Conservation (phyloP, 768 basidiomycete genomes). For the Boletus insuetus region DNA sequence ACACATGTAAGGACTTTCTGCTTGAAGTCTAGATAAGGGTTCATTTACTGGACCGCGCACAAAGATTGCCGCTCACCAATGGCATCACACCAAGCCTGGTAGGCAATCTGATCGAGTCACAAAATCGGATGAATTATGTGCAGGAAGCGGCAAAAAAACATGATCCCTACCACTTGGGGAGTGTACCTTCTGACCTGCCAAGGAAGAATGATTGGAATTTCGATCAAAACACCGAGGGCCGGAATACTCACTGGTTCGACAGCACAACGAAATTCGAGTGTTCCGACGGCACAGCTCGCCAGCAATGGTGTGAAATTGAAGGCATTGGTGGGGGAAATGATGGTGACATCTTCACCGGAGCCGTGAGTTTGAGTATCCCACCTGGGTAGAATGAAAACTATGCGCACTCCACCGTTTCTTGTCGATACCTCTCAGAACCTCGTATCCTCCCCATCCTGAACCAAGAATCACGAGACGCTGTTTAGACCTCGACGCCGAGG, state of each 20-base stretch:
- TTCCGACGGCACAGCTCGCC: slow-evolving; percentile 69
- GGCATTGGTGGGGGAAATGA: slow-evolving; percentile 57
- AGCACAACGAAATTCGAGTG: slow-evolving; percentile 77
- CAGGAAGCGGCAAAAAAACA: background rate
- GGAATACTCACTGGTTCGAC: slow-evolving; percentile 65
- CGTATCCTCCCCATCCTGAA: slow-evolving; percentile 79
- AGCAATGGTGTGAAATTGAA: slow-evolving; percentile 47
- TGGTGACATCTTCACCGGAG: slow-evolving; percentile 50
- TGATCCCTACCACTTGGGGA: slow-evolving; percentile 48
- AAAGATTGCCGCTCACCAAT: slow-evolving; percentile 45
- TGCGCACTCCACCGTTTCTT: slow-evolving; percentile 68
- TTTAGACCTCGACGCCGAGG: slow-evolving; percentile 33
- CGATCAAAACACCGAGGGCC: background rate
- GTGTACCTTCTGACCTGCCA: slow-evolving; percentile 53
- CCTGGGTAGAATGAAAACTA: background rate
- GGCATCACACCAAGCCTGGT: slow-evolving; percentile 75
- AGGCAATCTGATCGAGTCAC: slow-evolving; percentile 43
- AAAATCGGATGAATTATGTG: background rate
- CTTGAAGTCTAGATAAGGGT: slow-evolving; percentile 48
- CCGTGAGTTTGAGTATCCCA: slow-evolving; percentile 1
- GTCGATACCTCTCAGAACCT: slow-evolving; percentile 61
- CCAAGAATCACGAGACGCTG: slow-evolving; percentile 64
- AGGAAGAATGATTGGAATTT: slow-evolving; percentile 1
- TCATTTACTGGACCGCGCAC: background rate
- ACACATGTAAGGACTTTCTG: slow-evolving; percentile 61